Evolutionary conservation across 176 grass and related monocot species (phyloP).

Genomic region (Avena atlantica): DNA sequence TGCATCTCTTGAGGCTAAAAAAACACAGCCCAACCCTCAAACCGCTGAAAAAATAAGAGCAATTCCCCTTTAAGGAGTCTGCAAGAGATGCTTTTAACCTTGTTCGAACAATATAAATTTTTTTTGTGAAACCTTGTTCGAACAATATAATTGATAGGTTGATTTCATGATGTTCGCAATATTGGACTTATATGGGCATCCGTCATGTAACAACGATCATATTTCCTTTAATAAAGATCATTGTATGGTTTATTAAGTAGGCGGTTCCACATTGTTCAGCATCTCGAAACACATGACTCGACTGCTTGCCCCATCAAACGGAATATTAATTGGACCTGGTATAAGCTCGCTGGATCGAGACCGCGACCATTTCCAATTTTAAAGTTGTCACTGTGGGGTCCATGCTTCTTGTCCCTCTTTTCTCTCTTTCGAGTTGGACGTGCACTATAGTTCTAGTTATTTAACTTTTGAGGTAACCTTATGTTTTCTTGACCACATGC

Average conservation of each 20-base stretch:
- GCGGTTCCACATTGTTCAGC: conserved; percentile 24
- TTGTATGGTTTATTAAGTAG: neutral
- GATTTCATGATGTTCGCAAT: neutral
- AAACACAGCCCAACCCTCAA: too few relatives aligned
- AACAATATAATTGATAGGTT: neutral
- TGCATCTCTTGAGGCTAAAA: too few relatives aligned
- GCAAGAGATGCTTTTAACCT: too few relatives aligned
- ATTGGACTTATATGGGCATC: neutral
- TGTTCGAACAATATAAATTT: too few relatives aligned
- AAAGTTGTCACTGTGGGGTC: neutral
- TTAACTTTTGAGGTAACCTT: neutral
- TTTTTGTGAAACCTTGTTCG: too few relatives aligned
- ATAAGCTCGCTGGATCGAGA: conserved; percentile 33
- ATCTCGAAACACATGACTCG: conserved; percentile 35
- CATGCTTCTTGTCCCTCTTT: neutral
- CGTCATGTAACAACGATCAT: neutral
- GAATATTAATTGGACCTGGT: conserved; percentile 35
- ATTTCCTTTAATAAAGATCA: neutral
- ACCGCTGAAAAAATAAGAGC: too few relatives aligned
- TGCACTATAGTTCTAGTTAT: neutral
- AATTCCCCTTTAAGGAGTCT: too few relatives aligned
- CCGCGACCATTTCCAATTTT: conserved; percentile 33
- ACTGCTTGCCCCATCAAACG: conserved; percentile 27
- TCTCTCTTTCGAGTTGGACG: neutral
- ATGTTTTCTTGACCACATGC: neutral